Percentiles rank a stretch among this genome's conserved stretches.
Evolutionary conservation across 306 rosid genomes (phyloP).

Genomic region (Acacia acuminata): DNA sequence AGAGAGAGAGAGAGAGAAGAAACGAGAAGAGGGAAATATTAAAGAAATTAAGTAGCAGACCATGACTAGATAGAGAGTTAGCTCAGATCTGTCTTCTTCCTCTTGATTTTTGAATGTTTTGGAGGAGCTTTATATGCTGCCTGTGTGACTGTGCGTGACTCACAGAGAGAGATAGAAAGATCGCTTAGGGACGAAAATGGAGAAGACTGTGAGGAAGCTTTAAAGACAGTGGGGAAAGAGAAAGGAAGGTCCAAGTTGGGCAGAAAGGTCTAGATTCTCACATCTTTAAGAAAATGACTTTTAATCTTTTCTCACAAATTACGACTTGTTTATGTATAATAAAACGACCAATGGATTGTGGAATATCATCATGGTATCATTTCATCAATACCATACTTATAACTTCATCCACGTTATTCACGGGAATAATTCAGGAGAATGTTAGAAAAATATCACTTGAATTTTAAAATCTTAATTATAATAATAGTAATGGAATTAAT

Average conservation of each 20-base stretch:
- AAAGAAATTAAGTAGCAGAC: neutral
- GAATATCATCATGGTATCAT: neutral
- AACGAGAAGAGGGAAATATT: neutral
- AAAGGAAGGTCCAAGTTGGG: constrained; percentile 12
- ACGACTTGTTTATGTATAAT: neutral
- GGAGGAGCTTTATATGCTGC: neutral
- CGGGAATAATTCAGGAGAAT: neutral
- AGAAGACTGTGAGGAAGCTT: constrained; percentile 37
- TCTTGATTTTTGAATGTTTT: neutral
- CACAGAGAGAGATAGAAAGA: neutral
- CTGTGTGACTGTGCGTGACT: neutral
- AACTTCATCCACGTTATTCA: neutral
- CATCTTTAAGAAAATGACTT: constrained; percentile 41
- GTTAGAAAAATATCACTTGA: no score
- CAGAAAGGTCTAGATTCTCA: constrained; percentile 44
- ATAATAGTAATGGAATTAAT: no score
- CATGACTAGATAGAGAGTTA: neutral
- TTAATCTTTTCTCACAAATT: constrained; percentile 15
- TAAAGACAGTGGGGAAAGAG: constrained; percentile 33
- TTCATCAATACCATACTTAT: neutral
- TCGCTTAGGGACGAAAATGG: constrained; percentile 13
- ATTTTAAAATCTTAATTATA: no score
- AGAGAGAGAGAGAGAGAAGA: neutral
- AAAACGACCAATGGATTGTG: neutral
- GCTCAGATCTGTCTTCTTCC: neutral